Evolutionary conservation across 2,329 filamentous ascomycete species (phyloP).

Genomic region (Trichoderma lentiforme): DNA sequence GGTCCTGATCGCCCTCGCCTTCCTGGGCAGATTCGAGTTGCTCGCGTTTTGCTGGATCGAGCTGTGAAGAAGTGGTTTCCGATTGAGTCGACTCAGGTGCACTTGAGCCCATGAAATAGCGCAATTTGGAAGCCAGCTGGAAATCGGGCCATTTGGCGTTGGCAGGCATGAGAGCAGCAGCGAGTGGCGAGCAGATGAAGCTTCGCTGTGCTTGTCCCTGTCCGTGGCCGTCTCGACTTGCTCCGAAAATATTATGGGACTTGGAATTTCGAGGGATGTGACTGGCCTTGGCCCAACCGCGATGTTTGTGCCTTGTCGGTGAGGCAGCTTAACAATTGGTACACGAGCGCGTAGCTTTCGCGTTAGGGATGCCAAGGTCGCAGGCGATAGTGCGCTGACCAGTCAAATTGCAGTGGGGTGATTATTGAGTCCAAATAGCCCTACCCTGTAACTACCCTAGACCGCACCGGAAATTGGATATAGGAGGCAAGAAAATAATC

Average conservation of each 20-base stretch:
- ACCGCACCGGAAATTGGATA: neutral
- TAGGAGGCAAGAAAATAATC: neutral
- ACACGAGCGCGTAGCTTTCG: neutral
- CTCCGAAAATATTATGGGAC: constrained; percentile 15
- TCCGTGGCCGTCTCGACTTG: neutral
- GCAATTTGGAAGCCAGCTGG: constrained; percentile 32
- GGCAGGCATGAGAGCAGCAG: constrained; percentile 27
- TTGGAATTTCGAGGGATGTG: constrained; percentile 10
- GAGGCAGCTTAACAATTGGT: constrained; percentile 6
- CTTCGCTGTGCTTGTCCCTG: neutral
- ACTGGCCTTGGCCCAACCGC: neutral
- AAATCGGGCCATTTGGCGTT: constrained; percentile 35
- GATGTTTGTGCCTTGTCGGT: constrained; percentile 14
- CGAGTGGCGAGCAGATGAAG: constrained; percentile 5
- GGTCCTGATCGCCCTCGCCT: constrained; percentile 22
- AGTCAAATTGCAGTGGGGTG: neutral
- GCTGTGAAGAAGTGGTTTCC: constrained; percentile 20
- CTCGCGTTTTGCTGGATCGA: constrained; percentile 14
- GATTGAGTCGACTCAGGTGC: constrained; percentile 24
- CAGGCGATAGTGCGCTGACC: neutral
- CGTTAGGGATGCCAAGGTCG: neutral
- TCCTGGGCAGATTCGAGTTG: constrained; percentile 15
- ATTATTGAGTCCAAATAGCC: neutral
- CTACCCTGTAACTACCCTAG: neutral
- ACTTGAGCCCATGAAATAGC: constrained; percentile 29